A percentile compares a stretch with the other conserved stretches of the same genome.
These are phyloP conservation scores for Thymus quinquecostatus DNA, from an alignment of 257 asterid genomes.

Conservation along the genomic window DNA sequence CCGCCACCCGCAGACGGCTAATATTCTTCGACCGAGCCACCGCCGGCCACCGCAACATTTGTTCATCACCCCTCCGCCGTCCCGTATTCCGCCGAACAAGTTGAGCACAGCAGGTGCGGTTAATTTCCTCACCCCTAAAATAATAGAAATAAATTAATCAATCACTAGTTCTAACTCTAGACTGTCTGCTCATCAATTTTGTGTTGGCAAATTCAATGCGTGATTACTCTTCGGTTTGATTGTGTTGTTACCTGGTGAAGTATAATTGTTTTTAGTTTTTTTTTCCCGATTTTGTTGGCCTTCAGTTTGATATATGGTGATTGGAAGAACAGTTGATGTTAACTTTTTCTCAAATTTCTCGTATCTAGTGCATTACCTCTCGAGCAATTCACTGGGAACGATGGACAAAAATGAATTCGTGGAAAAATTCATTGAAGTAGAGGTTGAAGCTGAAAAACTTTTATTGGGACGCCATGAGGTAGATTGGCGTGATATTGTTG, in stretches of 20 bases:
- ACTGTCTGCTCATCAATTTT: background rate
- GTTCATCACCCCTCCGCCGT: background rate
- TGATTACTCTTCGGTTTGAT: background rate
- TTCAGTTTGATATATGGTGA: background rate
- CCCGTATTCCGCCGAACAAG: background rate
- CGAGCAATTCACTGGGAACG: background rate
- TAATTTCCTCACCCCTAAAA: background rate
- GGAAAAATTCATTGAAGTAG: slow-evolving; percentile 63
- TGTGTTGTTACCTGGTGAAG: background rate
- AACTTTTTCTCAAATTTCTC: slow-evolving; percentile 10
- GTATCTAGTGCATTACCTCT: slow-evolving; percentile 13
- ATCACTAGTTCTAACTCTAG: background rate
- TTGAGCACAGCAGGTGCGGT: background rate
- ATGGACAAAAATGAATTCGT: slow-evolving; percentile 63
- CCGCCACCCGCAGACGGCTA: background rate
- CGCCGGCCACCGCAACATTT: background rate
- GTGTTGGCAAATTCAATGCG: background rate
- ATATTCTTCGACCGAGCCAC: background rate
- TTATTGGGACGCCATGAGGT: slow-evolving; percentile 86
- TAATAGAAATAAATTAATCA: too few species aligned
- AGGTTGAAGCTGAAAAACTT: slow-evolving; percentile 78
- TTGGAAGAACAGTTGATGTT: background rate
- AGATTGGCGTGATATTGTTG: slow-evolving; percentile 27
- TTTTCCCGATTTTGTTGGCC: too few species aligned
- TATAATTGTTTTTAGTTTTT: background rate